A percentile compares a stretch with the other conserved stretches of the same genome.
These are phyloP conservation scores for Saussurea involucrata DNA, from an alignment of 129 eudicot genomes.

Conservation along the genomic window DNA sequence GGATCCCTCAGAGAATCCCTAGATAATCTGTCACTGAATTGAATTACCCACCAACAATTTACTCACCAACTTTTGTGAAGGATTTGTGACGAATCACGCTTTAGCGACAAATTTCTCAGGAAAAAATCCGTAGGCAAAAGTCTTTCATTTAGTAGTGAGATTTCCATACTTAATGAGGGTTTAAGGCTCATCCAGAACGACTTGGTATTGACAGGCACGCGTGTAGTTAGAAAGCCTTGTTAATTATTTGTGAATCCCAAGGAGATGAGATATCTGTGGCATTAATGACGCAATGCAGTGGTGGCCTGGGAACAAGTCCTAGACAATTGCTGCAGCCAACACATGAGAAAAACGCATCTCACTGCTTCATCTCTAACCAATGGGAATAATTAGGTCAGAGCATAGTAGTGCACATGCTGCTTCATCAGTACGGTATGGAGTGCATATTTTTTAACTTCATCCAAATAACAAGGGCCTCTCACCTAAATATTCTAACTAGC, in stretches of 20 bases:
- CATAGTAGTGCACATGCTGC: not conserved
- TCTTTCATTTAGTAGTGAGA: too few relatives aligned
- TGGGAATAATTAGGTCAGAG: not conserved
- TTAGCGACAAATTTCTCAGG: too few relatives aligned
- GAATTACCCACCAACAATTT: too few relatives aligned
- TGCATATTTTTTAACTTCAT: not conserved
- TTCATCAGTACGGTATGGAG: not conserved
- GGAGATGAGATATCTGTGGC: not conserved
- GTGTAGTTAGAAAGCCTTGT: not conserved
- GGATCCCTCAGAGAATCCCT: too few relatives aligned
- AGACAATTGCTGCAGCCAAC: not conserved
- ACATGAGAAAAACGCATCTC: slow-evolving; percentile 1
- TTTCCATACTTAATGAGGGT: not conserved
- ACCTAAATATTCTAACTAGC: not conserved
- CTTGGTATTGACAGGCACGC: not conserved
- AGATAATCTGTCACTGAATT: too few relatives aligned
- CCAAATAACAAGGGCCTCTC: not conserved
- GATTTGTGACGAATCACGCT: too few relatives aligned
- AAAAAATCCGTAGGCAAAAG: too few relatives aligned
- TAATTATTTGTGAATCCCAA: not conserved
- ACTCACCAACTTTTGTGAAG: too few relatives aligned
- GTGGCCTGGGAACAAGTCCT: not conserved
- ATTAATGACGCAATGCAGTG: not conserved
- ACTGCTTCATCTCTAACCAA: not conserved
- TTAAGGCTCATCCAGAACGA: not conserved